These are phyloP conservation scores for Sphaerulina vaccinii DNA, from an alignment of 2,329 filamentous ascomycete species.

Conservation along the genomic window DNA sequence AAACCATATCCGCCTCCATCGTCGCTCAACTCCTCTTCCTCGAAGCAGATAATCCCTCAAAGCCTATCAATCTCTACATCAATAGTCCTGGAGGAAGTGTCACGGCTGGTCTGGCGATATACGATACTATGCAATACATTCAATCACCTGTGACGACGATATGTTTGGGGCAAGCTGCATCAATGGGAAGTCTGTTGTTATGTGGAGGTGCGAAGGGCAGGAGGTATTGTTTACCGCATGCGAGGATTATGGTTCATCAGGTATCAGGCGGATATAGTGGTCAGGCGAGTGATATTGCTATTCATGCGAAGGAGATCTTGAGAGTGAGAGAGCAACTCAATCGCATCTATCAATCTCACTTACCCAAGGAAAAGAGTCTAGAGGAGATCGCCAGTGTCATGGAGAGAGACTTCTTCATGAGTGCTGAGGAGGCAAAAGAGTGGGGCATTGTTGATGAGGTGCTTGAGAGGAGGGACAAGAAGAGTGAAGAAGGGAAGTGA, in stretches of 20 bases:
- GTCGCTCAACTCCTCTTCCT: conserved; percentile 96
- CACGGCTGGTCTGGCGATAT: conserved; percentile 81
- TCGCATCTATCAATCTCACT: conserved; percentile 80
- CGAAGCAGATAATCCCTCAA: conserved; percentile 92
- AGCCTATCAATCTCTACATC: conserved; percentile 96
- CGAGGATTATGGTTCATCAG: conserved; percentile 95
- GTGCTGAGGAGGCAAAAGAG: conserved; percentile 81
- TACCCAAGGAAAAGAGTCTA: conserved; percentile 76
- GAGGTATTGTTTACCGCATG: conserved; percentile 87
- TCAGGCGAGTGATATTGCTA: conserved; percentile 79
- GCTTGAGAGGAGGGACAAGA: conserved; percentile 56
- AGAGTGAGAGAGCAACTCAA: conserved; percentile 82
- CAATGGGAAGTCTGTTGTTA: conserved; percentile 88
- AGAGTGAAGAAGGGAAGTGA: conserved; percentile 5
- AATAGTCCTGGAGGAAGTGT: conserved; percentile 94
- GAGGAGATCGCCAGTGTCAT: conserved; percentile 90
- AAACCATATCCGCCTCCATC: conserved; percentile 85
- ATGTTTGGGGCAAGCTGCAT: conserved; percentile 89
- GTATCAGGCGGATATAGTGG: conserved; percentile 73
- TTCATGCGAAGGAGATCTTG: conserved; percentile 96
- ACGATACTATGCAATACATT: conserved; percentile 99
- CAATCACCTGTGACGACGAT: conserved; percentile 89
- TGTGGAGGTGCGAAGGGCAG: conserved; percentile 82
- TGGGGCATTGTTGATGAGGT: conserved; percentile 93
- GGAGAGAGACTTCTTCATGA: conserved; percentile 95